These are phyloP conservation scores for Ceratocystis lukuohia DNA, from an alignment of 2,329 filamentous ascomycete genomes.

Conservation along the genomic window DNA sequence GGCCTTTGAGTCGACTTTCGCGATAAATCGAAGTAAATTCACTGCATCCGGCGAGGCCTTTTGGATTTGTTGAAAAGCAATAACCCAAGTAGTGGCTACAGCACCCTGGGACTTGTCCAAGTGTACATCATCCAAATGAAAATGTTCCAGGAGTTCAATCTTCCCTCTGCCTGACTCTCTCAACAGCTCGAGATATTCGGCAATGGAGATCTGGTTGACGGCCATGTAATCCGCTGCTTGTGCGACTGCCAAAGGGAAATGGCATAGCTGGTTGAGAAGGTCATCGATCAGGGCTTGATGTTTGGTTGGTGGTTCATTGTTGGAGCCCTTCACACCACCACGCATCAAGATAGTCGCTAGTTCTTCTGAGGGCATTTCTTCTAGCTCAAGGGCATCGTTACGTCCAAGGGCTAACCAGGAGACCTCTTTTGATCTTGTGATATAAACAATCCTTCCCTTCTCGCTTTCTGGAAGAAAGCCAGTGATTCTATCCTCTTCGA, in stretches of 20 bases:
- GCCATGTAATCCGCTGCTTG: conserved; percentile 21
- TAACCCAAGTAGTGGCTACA: neutral
- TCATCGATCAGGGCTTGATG: neutral
- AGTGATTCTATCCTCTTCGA: neutral
- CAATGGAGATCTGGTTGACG: neutral
- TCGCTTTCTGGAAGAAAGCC: conserved; percentile 25
- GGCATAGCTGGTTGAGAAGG: neutral
- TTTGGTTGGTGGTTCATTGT: too few relatives aligned
- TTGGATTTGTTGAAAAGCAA: neutral
- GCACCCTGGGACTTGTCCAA: neutral
- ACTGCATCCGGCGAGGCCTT: neutral
- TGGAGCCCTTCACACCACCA: too few relatives aligned
- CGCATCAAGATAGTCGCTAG: too few relatives aligned
- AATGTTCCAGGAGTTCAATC: neutral
- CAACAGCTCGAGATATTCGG: neutral
- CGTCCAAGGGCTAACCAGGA: neutral
- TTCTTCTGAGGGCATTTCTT: neutral
- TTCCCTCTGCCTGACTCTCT: neutral
- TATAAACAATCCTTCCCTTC: conserved; percentile 12
- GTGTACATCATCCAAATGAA: neutral
- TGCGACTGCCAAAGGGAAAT: conserved; percentile 20
- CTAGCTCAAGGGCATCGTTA: too few relatives aligned
- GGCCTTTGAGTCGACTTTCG: neutral
- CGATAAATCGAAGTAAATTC: neutral
- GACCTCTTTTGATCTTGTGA: conserved; percentile 6